These are phyloP conservation scores for Dendrobium nobile DNA, from an alignment of 106 monocot genomes.

Conservation along the genomic window DNA sequence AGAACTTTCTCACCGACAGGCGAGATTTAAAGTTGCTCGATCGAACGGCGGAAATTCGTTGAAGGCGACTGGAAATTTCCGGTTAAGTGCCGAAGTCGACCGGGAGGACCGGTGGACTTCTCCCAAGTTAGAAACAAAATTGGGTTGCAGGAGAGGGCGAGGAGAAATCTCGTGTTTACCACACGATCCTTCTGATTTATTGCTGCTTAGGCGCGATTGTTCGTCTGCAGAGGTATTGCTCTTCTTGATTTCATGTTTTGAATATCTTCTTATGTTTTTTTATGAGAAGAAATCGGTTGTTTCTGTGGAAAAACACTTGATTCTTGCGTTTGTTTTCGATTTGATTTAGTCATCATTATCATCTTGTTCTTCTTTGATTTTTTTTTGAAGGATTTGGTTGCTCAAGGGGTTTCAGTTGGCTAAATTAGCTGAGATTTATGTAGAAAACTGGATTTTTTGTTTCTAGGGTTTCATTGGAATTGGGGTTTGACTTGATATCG, in stretches of 20 bases:
- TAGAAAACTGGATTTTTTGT: background rate
- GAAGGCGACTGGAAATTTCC: background rate
- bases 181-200: constrained; percentile 8
- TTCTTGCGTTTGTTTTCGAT: background rate
- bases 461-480: background rate
- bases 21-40: too few species aligned
- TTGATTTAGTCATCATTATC: background rate
- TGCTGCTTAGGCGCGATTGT: background rate
- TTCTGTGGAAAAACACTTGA: background rate
- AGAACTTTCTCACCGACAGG: too few species aligned
- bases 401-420: background rate
- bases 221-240: background rate
- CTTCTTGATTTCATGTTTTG: background rate
- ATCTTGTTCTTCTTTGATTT: background rate
- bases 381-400: background rate
- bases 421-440: background rate
- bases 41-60: background rate
- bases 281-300: background rate
- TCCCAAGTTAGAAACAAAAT: background rate
- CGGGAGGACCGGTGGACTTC: background rate
- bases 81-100: background rate
- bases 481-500: background rate
- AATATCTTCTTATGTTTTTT: background rate
- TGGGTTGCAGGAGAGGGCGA: background rate
- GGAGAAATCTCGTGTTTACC: background rate